Evolutionary conservation across 2,329 filamentous ascomycete species (phyloP).

Genomic region (Leptosphaerulina australis): DNA sequence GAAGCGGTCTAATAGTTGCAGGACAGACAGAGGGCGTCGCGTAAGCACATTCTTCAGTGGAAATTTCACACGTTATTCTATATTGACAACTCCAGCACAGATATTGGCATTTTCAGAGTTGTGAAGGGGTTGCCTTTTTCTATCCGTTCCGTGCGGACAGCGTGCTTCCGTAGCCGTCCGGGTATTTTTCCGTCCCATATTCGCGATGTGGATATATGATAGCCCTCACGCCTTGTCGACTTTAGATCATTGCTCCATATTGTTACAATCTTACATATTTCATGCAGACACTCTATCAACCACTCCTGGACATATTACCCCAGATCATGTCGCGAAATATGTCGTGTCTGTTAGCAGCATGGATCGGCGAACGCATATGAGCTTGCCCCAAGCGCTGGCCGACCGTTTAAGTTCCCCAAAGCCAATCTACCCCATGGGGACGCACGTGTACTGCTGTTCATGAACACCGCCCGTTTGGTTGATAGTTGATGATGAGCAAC

Average conservation of each 20-base stretch:
- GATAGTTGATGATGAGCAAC: neutral
- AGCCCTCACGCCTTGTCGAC: neutral
- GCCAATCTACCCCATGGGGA: constrained; percentile 25
- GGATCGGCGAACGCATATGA: constrained; percentile 10
- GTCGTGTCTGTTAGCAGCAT: neutral
- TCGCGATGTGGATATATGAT: neutral
- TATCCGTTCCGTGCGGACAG: constrained; percentile 2
- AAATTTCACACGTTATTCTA: too few relatives aligned
- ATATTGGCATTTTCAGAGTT: too few relatives aligned
- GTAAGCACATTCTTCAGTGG: too few relatives aligned
- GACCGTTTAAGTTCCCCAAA: constrained; percentile 13
- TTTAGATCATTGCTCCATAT: neutral
- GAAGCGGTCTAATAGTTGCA: too few relatives aligned
- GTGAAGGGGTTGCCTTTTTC: too few relatives aligned
- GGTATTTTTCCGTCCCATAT: constrained; percentile 15
- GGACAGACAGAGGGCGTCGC: too few relatives aligned
- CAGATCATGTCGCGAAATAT: neutral
- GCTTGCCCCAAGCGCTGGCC: constrained; percentile 15
- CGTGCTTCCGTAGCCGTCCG: constrained; percentile 5
- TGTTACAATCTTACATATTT: neutral
- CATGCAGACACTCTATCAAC: neutral
- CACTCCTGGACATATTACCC: neutral
- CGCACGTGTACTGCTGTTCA: constrained; percentile 5
- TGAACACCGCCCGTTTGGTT: constrained; percentile 5
- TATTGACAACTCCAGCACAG: too few relatives aligned